These are phyloP conservation scores for Zymoseptoria ardabiliae DNA, from an alignment of 2,329 filamentous ascomycete species.

Conservation along the genomic window DNA sequence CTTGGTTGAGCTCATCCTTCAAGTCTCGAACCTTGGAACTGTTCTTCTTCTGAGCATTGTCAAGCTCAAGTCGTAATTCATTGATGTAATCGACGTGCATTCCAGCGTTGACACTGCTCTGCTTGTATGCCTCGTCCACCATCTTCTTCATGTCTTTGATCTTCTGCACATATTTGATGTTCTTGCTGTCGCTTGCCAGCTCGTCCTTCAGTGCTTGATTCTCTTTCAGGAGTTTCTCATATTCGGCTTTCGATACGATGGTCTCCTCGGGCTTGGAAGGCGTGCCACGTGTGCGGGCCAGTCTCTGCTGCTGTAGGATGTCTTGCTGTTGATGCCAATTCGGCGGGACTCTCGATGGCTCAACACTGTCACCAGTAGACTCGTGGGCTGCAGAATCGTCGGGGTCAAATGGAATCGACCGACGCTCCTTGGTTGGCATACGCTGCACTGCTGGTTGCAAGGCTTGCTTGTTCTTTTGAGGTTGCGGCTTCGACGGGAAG, in stretches of 20 bases:
- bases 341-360: conserved; percentile 16
- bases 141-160: conserved; percentile 18
- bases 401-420: conserved; percentile 10
- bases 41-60: conserved; percentile 13
- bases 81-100: conserved; percentile 22
- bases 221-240: not conserved
- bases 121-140: conserved; percentile 24
- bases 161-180: conserved; percentile 18
- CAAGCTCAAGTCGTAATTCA: conserved; percentile 17
- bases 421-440: conserved; percentile 20
- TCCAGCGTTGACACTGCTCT: conserved; percentile 22
- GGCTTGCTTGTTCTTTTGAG: conserved; percentile 3
- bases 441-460: conserved; percentile 23
- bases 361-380: conserved; percentile 21
- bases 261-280: not conserved
- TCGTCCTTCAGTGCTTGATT: not conserved
- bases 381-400: conserved; percentile 28
- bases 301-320: conserved; percentile 23
- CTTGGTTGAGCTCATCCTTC: conserved; percentile 16
- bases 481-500: not conserved
- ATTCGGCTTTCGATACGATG: not conserved
- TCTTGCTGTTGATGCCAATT: conserved; percentile 22
- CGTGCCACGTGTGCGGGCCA: conserved; percentile 14
- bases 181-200: not conserved
- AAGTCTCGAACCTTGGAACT: conserved; percentile 18